These are phyloP conservation scores for Carpinus viminea DNA, from an alignment of 306 rosid species.

Conservation along the genomic window DNA sequence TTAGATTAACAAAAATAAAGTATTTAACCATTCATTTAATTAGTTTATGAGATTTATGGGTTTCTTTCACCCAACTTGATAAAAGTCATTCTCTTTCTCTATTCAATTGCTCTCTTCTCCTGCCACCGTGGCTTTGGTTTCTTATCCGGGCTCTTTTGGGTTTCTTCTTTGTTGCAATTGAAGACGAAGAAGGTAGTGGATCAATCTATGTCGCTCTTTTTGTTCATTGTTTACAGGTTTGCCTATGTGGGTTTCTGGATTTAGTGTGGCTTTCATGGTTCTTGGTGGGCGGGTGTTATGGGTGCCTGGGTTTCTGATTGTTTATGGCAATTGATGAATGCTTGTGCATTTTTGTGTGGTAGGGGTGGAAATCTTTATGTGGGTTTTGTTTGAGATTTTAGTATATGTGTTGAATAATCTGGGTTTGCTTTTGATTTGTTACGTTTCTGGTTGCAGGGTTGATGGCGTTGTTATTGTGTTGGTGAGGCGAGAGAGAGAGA, in stretches of 20 bases:
- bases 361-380: neutral
- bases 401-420: neutral
- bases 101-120: too few species aligned
- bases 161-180: too few species aligned
- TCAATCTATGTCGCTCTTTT: conserved; percentile 2
- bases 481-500: too few species aligned
- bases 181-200: conserved; percentile 35
- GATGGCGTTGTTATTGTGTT: neutral
- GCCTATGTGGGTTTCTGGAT: conserved; percentile 7
- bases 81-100: neutral
- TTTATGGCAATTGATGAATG: neutral
- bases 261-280: conserved; percentile 16
- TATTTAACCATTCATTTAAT: too few species aligned
- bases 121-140: too few species aligned
- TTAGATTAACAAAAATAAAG: too few species aligned
- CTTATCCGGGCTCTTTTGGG: too few species aligned
- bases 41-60: too few species aligned
- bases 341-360: too few species aligned
- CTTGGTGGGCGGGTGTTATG: conserved; percentile 6
- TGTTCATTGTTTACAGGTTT: conserved; percentile 1
- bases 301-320: neutral
- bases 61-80: too few species aligned
- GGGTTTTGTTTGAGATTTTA: neutral
- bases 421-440: conserved; percentile 10
- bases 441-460: neutral